Evolutionary conservation across 495 filamentous ascomycete genomes (phyloP), one percentile per base, ranked within the genome.

Genomic region (Xylaria bambusicola): DNA sequence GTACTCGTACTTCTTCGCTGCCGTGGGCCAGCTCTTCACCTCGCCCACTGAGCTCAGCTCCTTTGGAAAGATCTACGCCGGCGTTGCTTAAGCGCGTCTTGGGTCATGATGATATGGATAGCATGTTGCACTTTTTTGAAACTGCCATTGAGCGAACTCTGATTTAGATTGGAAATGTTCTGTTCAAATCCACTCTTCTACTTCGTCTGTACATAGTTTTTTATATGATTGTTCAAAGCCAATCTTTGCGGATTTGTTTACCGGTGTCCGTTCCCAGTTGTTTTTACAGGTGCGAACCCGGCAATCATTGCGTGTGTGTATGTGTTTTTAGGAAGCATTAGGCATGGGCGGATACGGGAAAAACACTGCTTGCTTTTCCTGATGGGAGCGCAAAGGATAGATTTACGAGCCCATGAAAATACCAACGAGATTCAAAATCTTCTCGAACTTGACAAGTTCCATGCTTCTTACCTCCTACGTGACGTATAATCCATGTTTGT

Each of bases 1-100:
- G 31, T 96, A 95, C 75, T 75, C 88, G 2, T 96, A 92, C 80
- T 97, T 93, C 78, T 87, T 88, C 83, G 86, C 78, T 13, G 61
- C 55, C 46, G 66, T 78, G n/a, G 81, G 79, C 53, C 67, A 67
- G 53, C 66, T 89, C 58, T 68, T 84, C 56, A 51, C 62, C 52
- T 64, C 64, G 5, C 41, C 69, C 35, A 70, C 67, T 33, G 44
- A 59, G 18, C 61, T 74, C 23, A 77, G 69, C 66, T 60, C 60
- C 13, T 77, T 67, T 52, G 78, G 77, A 62, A 68, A 73, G 54
- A 77, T 73, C 49, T 81, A 76, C 56, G 78, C 78, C 61, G 75
- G 71, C 33, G 53, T 68, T 31, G 57, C 65, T 42, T 73, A 68
- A 52, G 24, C 31, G 26, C 29, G 10, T 8, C 26, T 50, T 47